Evolutionary conservation across 1,284 basidiomycete genomes (phyloP), one percentile per base, ranked within the genome.

Genomic region (Rhodotorula sp.): DNA sequence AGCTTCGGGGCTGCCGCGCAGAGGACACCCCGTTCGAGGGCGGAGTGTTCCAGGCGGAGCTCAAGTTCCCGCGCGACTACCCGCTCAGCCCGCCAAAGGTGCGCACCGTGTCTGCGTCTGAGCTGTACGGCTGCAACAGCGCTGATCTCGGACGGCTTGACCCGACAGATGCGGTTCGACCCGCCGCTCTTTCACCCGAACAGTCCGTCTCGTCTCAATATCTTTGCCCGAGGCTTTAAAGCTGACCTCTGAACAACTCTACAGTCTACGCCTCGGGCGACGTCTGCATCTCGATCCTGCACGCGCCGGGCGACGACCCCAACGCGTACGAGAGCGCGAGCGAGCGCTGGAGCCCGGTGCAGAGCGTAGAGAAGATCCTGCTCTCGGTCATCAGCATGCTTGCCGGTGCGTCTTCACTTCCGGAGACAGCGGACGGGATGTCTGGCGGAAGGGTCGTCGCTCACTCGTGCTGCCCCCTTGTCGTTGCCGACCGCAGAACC

Each of bases 161-260:
- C 5, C 25, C 25, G 14, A 25, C 68, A 78, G 83, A 98, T 99
- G 96, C 92, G 88, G 78, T 99, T 98, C 80, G 94, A 97, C 63
- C 96, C 96, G 16, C 94, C 97, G 8, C 82, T 99, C 71, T 91
- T 99, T 82, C 97, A 99, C 82, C 97, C 97, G 21, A 99, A 99
- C 82, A 91, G 95, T 96, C 79, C 82, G 90, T 45, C 34, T 25
- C 49, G 62, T 41, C 70, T 64, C 34, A 70, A 9, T 12, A 27
- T 34, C 48, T 42, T n/a, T 34, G 34, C 34, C 41, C 19, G 21
- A 13, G 21, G 48, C 14, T 7, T 25, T 53, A 7, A 3, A 12
- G 19, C n/a, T 48, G 27, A 21, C 54, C 34, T 34, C 34, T 42
- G 45, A 8, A 7, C 45, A 8, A 27, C 9, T 23, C 21, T 12